These are phyloP conservation scores for Barnettozyma vustinii DNA, from an alignment of 805 yeast species.

Conservation along the genomic window DNA sequence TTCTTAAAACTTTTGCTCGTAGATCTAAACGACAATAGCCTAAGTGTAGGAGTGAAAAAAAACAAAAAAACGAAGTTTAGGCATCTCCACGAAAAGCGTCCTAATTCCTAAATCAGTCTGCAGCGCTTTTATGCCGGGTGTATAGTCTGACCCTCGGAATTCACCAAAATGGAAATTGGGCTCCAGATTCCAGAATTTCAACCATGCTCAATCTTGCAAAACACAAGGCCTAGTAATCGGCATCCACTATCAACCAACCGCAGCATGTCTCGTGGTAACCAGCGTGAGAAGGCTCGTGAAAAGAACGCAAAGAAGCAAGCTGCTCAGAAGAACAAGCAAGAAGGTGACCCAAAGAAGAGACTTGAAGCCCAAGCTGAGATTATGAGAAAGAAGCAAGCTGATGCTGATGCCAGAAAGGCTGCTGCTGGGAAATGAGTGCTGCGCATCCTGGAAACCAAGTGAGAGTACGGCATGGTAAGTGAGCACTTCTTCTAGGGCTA, in stretches of 20 bases:
- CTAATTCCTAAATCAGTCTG: no score
- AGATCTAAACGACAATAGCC: no score
- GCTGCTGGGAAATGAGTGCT: constrained; percentile 20
- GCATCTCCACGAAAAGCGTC: no score
- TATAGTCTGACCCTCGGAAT: neutral
- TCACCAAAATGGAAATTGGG: neutral
- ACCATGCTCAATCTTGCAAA: neutral
- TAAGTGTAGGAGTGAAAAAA: no score
- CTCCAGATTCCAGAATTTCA: neutral
- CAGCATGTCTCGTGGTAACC: constrained; percentile 91
- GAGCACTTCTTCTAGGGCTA: neutral
- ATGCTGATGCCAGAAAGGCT: constrained; percentile 47
- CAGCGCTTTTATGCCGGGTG: no score
- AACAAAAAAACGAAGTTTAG: no score
- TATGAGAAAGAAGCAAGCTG: constrained; percentile 83
- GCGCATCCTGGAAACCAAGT: neutral
- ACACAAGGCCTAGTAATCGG: neutral
- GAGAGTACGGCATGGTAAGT: neutral
- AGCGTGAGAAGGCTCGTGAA: constrained; percentile 89
- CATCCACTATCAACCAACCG: neutral
- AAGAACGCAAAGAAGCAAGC: constrained; percentile 80
- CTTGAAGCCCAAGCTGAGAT: constrained; percentile 87
- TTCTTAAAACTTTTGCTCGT: no score
- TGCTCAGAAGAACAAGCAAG: constrained; percentile 56
- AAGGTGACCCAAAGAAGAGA: constrained; percentile 82